These are phyloP conservation scores for Candida coquimbonensis DNA, from an alignment of 805 yeast genomes.

Conservation along the genomic window DNA sequence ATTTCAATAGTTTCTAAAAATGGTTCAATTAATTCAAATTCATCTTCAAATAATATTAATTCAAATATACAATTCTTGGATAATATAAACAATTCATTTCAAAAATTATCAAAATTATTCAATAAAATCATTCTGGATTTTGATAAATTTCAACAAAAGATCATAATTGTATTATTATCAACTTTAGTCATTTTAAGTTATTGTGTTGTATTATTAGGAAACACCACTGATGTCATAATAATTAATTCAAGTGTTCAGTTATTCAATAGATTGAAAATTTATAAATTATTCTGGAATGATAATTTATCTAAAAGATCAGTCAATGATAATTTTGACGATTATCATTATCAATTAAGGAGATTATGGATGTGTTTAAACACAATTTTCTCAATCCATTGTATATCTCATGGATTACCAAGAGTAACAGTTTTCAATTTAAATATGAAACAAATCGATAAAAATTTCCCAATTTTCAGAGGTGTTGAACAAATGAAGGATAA, in stretches of 20 bases:
- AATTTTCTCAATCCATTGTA: constrained; percentile 45
- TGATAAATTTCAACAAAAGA: constrained; percentile 10
- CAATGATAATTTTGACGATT: constrained; percentile 19
- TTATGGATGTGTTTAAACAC: constrained; percentile 41
- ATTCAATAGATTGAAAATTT: constrained; percentile 51
- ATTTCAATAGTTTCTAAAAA: constrained; percentile 9
- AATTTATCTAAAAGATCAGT: constrained; percentile 5
- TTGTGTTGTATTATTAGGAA: constrained; percentile 51
- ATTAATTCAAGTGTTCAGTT: constrained; percentile 46
- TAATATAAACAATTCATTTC: constrained; percentile 9
- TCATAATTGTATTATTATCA: constrained; percentile 10
- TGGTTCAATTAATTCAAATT: constrained; percentile 2
- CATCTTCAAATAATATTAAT: background rate
- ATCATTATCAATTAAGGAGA: constrained; percentile 28
- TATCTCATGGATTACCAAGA: constrained; percentile 44
- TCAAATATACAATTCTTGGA: constrained; percentile 7
- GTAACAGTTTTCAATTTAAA: constrained; percentile 17
- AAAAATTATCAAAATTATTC: constrained; percentile 12
- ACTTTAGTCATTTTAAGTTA: constrained; percentile 44
- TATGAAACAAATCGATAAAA: constrained; percentile 13
- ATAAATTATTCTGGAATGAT: constrained; percentile 26
- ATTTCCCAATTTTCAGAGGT: constrained; percentile 14
- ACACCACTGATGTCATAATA: constrained; percentile 45
- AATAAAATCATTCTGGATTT: constrained; percentile 5
- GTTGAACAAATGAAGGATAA: constrained; percentile 18